Evolutionary conservation across 331 rosid genomes (phyloP).

Genomic region (Malus hybrid): DNA sequence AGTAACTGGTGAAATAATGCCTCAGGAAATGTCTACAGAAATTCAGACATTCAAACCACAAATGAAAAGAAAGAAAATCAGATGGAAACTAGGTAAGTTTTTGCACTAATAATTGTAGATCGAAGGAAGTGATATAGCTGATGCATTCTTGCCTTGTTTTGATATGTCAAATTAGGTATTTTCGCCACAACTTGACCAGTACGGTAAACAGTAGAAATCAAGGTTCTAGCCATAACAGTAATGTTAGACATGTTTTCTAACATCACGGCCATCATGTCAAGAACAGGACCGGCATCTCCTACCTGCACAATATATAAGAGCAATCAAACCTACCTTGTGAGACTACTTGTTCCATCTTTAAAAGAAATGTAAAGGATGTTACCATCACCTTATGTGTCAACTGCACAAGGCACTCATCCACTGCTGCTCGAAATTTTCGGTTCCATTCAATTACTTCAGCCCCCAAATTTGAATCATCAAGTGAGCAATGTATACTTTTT

Average conservation of each 20-base stretch:
- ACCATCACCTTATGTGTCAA: conserved; percentile 28
- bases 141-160: conserved; percentile 33
- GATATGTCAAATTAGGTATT: conserved; percentile 33
- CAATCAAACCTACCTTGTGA: neutral
- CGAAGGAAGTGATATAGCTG: neutral
- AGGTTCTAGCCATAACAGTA: conserved; percentile 24
- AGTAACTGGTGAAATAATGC: conserved; percentile 34
- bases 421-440: conserved; percentile 20
- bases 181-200: conserved; percentile 38
- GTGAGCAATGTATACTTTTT: conserved; percentile 35
- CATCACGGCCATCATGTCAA: conserved; percentile 43
- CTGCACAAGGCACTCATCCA: conserved; percentile 35
- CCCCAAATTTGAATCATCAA: conserved; percentile 38
- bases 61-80: neutral
- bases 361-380: neutral
- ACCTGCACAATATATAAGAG: neutral
- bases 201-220: conserved; percentile 39
- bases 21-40: conserved; percentile 37
- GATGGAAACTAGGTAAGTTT: neutral
- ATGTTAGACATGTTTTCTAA: conserved; percentile 27
- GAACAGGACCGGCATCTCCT: conserved; percentile 33
- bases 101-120: neutral
- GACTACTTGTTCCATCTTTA: neutral
- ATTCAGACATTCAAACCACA: neutral
- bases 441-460: conserved; percentile 30